These are phyloP conservation scores for Aspergillus sparsus DNA, from an alignment of 495 filamentous ascomycete species.

Conservation along the genomic window DNA sequence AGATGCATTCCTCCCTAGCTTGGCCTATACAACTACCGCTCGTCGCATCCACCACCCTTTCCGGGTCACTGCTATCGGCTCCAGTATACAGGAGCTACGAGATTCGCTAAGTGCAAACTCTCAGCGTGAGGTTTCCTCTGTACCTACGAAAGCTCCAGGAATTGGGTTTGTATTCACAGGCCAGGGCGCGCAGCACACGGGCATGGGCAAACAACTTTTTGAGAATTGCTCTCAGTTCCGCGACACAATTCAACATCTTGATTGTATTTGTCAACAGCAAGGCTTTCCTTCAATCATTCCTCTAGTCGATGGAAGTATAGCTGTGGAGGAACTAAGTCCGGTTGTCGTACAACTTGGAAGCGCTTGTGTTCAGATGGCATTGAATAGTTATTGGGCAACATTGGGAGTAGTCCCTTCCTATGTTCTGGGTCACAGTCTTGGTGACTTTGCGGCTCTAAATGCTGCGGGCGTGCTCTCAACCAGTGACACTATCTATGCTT, in stretches of 20 bases:
- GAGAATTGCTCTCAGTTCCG: slow-evolving; percentile 67
- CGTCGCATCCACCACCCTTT: slow-evolving; percentile 80
- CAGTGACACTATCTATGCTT: slow-evolving; percentile 69
- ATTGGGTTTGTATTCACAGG: slow-evolving; percentile 58
- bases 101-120: slow-evolving; percentile 28
- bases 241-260: slow-evolving; percentile 66
- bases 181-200: slow-evolving; percentile 58
- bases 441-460: slow-evolving; percentile 80
- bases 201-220: slow-evolving; percentile 74
- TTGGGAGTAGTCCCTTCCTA: slow-evolving; percentile 75
- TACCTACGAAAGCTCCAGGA: slow-evolving; percentile 45
- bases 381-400: slow-evolving; percentile 76
- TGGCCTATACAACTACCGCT: slow-evolving; percentile 83
- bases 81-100: slow-evolving; percentile 36
- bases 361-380: slow-evolving; percentile 80
- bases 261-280: slow-evolving; percentile 66
- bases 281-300: slow-evolving; percentile 66
- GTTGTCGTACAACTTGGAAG: slow-evolving; percentile 77
- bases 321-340: slow-evolving; percentile 61
- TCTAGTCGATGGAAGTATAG: slow-evolving; percentile 56
- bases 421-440: slow-evolving; percentile 76
- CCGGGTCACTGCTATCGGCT: slow-evolving; percentile 62
- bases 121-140: slow-evolving; percentile 37
- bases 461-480: slow-evolving; percentile 75
- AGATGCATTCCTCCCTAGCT: slow-evolving; percentile 32